A percentile compares a stretch with the other conserved stretches of the same genome.
These are phyloP conservation scores for Chenopodium berlandieri DNA, from an alignment of 148 eudicot species.

Conservation along the genomic window DNA sequence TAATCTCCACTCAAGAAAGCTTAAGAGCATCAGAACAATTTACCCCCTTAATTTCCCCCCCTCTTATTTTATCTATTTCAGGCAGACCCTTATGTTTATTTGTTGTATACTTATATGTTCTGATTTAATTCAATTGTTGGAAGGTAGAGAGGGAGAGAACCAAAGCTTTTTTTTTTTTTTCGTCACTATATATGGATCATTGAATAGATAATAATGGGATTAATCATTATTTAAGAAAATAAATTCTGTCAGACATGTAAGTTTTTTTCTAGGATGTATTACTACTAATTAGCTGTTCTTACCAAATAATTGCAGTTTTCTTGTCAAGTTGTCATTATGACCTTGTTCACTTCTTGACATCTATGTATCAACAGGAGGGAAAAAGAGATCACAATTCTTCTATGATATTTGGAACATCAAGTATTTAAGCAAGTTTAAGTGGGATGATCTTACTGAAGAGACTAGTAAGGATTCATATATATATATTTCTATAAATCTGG, in stretches of 20 bases:
- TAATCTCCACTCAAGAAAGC: background rate
- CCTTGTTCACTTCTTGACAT: background rate
- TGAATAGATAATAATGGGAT: no score
- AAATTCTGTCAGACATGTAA: no score
- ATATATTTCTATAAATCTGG: background rate
- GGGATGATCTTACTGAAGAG: constrained; percentile 93
- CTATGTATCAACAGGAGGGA: constrained; percentile 63
- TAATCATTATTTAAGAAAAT: no score
- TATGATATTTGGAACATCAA: constrained; percentile 91
- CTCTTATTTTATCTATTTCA: background rate
- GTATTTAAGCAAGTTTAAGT: constrained; percentile 91
- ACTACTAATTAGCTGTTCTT: background rate
- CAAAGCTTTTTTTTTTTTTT: no score
- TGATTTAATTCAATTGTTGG: background rate
- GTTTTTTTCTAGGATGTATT: background rate
- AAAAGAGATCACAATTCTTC: constrained; percentile 72
- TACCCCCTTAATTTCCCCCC: background rate
- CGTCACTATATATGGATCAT: no score
- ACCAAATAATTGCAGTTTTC: constrained; percentile 1
- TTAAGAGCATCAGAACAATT: background rate
- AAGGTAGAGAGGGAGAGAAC: background rate
- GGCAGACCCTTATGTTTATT: background rate
- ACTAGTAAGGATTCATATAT: constrained; percentile 42
- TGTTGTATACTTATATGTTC: background rate
- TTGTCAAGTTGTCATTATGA: background rate